Evolutionary conservation across 2,329 filamentous ascomycete species (phyloP).

Genomic region (Aspergillus bombycis): DNA sequence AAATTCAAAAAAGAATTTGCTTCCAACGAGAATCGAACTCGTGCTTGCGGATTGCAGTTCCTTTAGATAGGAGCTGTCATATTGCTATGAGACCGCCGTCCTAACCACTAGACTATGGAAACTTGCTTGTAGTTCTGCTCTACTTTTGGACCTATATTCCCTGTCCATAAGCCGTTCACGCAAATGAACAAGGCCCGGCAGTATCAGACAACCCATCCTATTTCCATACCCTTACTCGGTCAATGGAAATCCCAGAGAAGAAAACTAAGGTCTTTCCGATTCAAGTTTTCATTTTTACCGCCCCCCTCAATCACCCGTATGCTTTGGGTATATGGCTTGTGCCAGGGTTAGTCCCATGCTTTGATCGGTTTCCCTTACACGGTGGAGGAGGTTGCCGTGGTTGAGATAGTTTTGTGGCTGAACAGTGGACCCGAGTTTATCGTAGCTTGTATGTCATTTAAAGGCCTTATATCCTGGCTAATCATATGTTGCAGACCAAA

Average conservation of each 20-base stretch:
- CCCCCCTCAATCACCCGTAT: neutral
- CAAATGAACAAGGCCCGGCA: no score
- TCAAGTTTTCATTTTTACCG: neutral
- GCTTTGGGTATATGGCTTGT: neutral
- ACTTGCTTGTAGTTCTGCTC: neutral
- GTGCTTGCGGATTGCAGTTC: constrained; percentile 5
- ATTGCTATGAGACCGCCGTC: constrained; percentile 4
- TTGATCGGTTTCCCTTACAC: neutral
- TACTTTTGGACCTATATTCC: neutral
- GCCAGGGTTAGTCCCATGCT: neutral
- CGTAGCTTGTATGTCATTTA: neutral
- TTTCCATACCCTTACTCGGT: no score
- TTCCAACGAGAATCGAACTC: constrained; percentile 8
- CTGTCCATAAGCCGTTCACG: no score
- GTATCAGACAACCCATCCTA: no score
- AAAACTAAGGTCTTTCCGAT: no score
- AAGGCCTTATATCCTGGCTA: no score
- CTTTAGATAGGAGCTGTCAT: constrained; percentile 3
- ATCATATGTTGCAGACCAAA: neutral
- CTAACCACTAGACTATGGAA: constrained; percentile 8
- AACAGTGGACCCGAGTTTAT: neutral
- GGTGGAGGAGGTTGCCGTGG: neutral
- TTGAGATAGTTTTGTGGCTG: no score
- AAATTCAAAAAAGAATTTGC: neutral
- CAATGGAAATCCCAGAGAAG: no score